Evolutionary conservation across 768 basidiomycete species (phyloP).

Genomic region (Pulveroboletus sp.): DNA sequence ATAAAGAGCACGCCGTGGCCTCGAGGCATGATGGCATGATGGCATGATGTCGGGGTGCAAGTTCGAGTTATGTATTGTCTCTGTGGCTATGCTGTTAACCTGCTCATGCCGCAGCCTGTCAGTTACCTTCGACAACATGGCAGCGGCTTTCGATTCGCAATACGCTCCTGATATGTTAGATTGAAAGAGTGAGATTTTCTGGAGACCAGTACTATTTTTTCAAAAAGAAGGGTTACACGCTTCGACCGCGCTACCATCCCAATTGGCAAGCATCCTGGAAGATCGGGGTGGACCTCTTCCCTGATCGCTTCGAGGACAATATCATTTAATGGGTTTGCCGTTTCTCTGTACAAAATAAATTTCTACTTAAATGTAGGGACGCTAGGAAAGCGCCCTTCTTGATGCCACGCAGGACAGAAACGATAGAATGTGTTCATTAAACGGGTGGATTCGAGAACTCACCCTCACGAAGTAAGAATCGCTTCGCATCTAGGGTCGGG

Average conservation of each 20-base stretch:
- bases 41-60: no score
- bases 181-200: slow-evolving; percentile 10
- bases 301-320: slow-evolving; percentile 2
- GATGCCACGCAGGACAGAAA: slow-evolving; percentile 8
- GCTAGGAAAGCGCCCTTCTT: slow-evolving; percentile 1
- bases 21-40: no score
- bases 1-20: no score
- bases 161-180: not conserved
- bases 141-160: not conserved
- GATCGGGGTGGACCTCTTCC: not conserved
- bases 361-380: not conserved
- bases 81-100: no score
- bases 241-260: slow-evolving; percentile 25
- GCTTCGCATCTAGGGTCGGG: slow-evolving; percentile 3
- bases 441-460: not conserved
- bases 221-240: slow-evolving; percentile 16
- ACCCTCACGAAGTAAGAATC: slow-evolving; percentile 5
- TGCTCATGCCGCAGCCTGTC: no score
- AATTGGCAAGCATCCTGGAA: slow-evolving; percentile 33
- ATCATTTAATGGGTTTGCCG: slow-evolving; percentile 8
- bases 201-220: slow-evolving; percentile 20
- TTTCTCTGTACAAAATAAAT: not conserved
- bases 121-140: no score
- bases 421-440: slow-evolving; percentile 16
- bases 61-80: no score